Evolutionary conservation across 2,329 filamentous ascomycete genomes (phyloP).

Genomic region (Hansfordia pulvinata): DNA sequence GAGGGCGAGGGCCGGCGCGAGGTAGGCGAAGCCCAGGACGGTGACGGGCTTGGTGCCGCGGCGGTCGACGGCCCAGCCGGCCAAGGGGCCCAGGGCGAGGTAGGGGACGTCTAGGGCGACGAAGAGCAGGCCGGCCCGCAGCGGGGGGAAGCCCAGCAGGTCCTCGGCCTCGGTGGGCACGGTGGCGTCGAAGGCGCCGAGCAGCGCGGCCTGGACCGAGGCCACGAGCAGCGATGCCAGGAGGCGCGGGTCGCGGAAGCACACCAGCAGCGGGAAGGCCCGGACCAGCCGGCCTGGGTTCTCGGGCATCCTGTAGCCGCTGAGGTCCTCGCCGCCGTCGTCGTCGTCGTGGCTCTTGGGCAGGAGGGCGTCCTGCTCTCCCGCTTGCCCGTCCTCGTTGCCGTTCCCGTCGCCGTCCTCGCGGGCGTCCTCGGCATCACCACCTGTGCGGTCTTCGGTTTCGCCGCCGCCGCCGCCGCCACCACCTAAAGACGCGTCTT

Average conservation of each 20-base stretch:
- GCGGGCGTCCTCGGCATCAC: slow-evolving; percentile 7
- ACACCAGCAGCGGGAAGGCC: slow-evolving; percentile 31
- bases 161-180: slow-evolving; percentile 20
- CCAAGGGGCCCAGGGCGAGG: slow-evolving; percentile 18
- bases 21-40: slow-evolving; percentile 31
- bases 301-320: slow-evolving; percentile 25
- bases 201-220: slow-evolving; percentile 26
- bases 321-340: slow-evolving; percentile 11
- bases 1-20: slow-evolving; percentile 43
- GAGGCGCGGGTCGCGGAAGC: slow-evolving; percentile 23
- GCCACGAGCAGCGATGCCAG: slow-evolving; percentile 22
- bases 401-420: background rate
- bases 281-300: slow-evolving; percentile 23
- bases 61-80: slow-evolving; percentile 21
- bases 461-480: slow-evolving; percentile 7
- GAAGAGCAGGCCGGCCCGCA: slow-evolving; percentile 22
- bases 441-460: slow-evolving; percentile 6
- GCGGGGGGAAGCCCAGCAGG: slow-evolving; percentile 21
- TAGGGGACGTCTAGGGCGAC: slow-evolving; percentile 21
- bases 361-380: slow-evolving; percentile 24
- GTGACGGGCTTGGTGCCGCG: slow-evolving; percentile 19
- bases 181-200: slow-evolving; percentile 23
- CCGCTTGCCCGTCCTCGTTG: slow-evolving; percentile 11
- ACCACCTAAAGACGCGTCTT: slow-evolving; percentile 10
- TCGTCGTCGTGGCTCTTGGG: slow-evolving; percentile 18